A percentile compares a stretch with the other conserved stretches of the same genome.
Evolutionary conservation across 441 rosid genomes (phyloP).

Genomic region (Raphanus hybrid): DNA sequence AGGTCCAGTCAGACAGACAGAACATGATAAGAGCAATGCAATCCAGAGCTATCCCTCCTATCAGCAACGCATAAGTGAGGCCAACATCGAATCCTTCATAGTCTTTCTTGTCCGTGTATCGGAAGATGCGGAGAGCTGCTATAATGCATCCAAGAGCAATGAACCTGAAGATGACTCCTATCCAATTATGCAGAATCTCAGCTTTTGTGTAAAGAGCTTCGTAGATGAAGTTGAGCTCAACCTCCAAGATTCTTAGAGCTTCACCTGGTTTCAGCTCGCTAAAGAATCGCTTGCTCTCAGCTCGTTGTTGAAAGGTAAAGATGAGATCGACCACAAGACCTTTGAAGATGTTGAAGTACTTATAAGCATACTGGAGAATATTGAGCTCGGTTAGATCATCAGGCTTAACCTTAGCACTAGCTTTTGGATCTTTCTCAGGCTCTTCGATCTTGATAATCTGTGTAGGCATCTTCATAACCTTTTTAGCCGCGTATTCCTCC

Average conservation of each 20-base stretch:
- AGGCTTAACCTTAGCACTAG: neutral
- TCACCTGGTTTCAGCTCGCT: slow-evolving; percentile 16
- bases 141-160: slow-evolving; percentile 37
- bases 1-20: slow-evolving; percentile 57
- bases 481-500: slow-evolving; percentile 55
- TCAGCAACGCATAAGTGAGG: slow-evolving; percentile 55
- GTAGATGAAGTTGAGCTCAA: slow-evolving; percentile 65
- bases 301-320: slow-evolving; percentile 43
- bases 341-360: slow-evolving; percentile 49
- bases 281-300: slow-evolving; percentile 52
- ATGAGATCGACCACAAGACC: slow-evolving; percentile 54
- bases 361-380: slow-evolving; percentile 45
- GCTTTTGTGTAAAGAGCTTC: slow-evolving; percentile 60
- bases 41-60: slow-evolving; percentile 54
- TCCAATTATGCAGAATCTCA: slow-evolving; percentile 38
- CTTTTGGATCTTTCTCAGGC: slow-evolving; percentile 42
- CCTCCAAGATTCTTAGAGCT: slow-evolving; percentile 56
- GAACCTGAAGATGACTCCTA: slow-evolving; percentile 44
- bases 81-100: slow-evolving; percentile 40
- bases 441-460: slow-evolving; percentile 48
- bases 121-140: slow-evolving; percentile 43
- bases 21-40: slow-evolving; percentile 46
- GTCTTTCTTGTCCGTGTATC: slow-evolving; percentile 20
- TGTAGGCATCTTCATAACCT: slow-evolving; percentile 43
- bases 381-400: neutral